Evolutionary conservation across 805 yeast genomes (phyloP), one percentile per base, ranked within the genome.

Genomic region (Cephaloascus albidus): DNA sequence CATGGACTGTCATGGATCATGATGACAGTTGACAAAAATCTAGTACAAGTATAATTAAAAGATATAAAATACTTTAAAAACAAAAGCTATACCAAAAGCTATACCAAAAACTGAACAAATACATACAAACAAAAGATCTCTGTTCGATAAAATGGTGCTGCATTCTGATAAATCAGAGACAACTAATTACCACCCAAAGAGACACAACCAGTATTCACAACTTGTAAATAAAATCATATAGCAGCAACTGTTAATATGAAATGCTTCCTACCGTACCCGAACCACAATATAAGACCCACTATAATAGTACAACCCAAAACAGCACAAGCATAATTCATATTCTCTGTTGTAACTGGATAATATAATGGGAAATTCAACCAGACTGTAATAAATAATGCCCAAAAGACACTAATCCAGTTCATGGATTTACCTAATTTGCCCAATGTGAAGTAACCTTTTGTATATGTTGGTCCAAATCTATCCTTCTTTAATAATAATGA

Each of bases 271-370:
- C 44, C 45, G 20, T 41, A 36, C 4, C 35, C 41, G 17, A 49
- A 36, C 54, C 55, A 52, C 15, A 44, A 30, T 5, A 44, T 33
- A n/a, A 46, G 30, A 8, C 50, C 55, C 4, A 53, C 34, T 15
- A 49, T 10, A 8, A 41, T 38, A 3, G 54, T 50, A 10, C 42
- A 32, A 4, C 52, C 55, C 18, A 51, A 35, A 1, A 49, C 51
- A 2, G 43, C 55, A 39, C 52, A 46, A 1, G 55, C 51, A 35
- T 49, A 49, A 32, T 51, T 51, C 53, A 51, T 49, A 17, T 36
- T 43, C 27, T 36, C 40, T 10, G 45, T 32, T 5, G 41, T 38
- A 1, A 49, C 53, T 1, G 53, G 53, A n/a, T 40, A 35, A n/a
- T 40, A 38, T 3, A 36, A 12, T 4, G 49, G 48, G 37, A 48